phyloP scores from a whole-genome alignment of 768 basidiomycete genomes.

The Amanita molliuscula region DNA sequence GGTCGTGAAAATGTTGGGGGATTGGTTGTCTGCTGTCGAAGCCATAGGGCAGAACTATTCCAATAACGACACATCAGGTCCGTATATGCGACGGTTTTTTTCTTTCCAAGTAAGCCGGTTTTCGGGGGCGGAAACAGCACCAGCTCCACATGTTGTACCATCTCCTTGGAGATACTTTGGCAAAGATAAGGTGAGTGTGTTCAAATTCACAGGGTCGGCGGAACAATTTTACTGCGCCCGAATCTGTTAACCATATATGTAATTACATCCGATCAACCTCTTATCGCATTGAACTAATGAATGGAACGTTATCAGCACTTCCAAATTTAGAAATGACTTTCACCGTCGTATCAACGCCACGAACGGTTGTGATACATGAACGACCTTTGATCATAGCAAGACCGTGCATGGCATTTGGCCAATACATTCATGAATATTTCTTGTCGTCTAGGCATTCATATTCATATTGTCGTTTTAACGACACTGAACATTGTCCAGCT shows the following conservation, averaged over 20 bases:
- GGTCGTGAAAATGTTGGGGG: not conserved
- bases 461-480: conserved; percentile 41
- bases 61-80: not conserved
- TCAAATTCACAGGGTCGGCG: not conserved
- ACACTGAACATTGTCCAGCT: conserved; percentile 31
- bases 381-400: conserved; percentile 50
- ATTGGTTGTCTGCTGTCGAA: not conserved
- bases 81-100: not conserved
- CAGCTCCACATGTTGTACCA: too few relatives aligned
- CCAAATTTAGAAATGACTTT: not conserved
- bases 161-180: not conserved
- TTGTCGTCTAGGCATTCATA: conserved; percentile 41
- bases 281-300: not conserved
- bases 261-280: not conserved
- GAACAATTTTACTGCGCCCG: not conserved
- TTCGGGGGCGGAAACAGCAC: not conserved
- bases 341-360: not conserved
- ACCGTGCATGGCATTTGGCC: conserved; percentile 18
- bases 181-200: too few relatives aligned
- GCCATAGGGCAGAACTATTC: not conserved
- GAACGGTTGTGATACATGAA: conserved; percentile 54
- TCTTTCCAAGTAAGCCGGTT: not conserved
- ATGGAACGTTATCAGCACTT: not conserved
- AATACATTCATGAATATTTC: conserved; percentile 21
- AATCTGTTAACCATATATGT: not conserved